Percentiles rank a stretch among this genome's conserved stretches.
These are phyloP conservation scores for Ganoderma lucidum DNA, from an alignment of 1,284 basidiomycete genomes.

Conservation along the genomic window DNA sequence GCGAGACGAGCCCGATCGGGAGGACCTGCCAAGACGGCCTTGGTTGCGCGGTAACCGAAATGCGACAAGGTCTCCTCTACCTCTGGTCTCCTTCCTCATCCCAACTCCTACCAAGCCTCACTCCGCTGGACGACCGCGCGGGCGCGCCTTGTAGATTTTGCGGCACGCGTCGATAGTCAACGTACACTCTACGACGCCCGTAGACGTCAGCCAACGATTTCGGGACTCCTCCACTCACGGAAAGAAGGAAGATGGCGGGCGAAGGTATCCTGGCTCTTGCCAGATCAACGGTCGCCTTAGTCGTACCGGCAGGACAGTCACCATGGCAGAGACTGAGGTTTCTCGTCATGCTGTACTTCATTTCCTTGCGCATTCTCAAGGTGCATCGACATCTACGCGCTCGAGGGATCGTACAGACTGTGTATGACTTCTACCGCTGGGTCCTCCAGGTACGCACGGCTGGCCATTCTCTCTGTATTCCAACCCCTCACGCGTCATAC, in stretches of 20 bases:
- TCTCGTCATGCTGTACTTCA: conserved; percentile 67
- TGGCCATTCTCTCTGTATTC: background rate
- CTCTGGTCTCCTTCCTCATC: background rate
- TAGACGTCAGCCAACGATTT: background rate
- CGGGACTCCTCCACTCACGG: background rate
- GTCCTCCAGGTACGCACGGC: conserved; percentile 56
- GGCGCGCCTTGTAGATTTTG: background rate
- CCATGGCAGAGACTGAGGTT: conserved; percentile 65
- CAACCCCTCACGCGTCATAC: background rate
- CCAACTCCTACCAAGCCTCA: background rate
- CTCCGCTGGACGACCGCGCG: background rate
- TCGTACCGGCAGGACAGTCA: conserved; percentile 23
- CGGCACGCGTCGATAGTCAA: background rate
- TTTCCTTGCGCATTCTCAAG: conserved; percentile 59
- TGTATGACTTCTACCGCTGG: conserved; percentile 66
- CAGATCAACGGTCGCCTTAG: conserved; percentile 10
- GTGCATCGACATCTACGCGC: conserved; percentile 78
- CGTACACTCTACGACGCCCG: background rate
- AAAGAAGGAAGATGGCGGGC: background rate
- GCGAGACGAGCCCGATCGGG: background rate
- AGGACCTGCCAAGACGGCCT: background rate
- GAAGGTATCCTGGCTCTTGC: background rate
- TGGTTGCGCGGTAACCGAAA: background rate
- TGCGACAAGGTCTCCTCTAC: background rate
- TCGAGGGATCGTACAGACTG: conserved; percentile 62